Evolutionary conservation across 2,329 filamentous ascomycete genomes (phyloP).

Genomic region (Talaromyces rugulosus): DNA sequence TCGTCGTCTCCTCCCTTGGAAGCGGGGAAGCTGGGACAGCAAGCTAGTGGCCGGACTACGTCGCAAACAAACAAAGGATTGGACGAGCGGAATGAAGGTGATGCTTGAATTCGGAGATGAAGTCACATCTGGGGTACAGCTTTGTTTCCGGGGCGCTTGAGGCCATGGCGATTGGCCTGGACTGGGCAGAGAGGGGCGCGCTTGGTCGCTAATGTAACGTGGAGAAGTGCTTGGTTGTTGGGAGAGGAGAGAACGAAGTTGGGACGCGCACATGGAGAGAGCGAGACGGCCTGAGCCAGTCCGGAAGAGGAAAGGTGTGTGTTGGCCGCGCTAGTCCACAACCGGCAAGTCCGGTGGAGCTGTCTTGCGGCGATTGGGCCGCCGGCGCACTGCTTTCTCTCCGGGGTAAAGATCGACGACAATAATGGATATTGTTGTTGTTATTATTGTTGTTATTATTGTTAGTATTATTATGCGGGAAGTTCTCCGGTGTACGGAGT

Average conservation of each 20-base stretch:
- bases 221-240: background rate
- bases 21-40: conserved; percentile 7
- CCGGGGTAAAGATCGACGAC: background rate
- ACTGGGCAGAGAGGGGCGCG: background rate
- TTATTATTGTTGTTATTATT: background rate
- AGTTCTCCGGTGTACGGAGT: background rate
- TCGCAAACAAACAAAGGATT: background rate
- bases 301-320: background rate
- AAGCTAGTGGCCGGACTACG: background rate
- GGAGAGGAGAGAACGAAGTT: too few relatives aligned
- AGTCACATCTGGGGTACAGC: conserved; percentile 5
- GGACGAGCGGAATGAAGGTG: background rate
- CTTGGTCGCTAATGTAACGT: conserved; percentile 1
- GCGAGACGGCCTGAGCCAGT: background rate
- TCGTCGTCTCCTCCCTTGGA: background rate
- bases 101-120: background rate
- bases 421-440: background rate
- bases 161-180: background rate
- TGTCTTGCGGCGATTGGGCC: background rate
- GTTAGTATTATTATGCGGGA: background rate
- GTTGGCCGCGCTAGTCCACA: background rate
- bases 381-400: background rate
- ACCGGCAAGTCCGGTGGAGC: background rate
- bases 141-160: background rate
- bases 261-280: background rate